Percentiles rank a stretch among this genome's conserved stretches.
Conservation (phyloP, 768 basidiomycete species). For the Phallus indusiatus region DNA sequence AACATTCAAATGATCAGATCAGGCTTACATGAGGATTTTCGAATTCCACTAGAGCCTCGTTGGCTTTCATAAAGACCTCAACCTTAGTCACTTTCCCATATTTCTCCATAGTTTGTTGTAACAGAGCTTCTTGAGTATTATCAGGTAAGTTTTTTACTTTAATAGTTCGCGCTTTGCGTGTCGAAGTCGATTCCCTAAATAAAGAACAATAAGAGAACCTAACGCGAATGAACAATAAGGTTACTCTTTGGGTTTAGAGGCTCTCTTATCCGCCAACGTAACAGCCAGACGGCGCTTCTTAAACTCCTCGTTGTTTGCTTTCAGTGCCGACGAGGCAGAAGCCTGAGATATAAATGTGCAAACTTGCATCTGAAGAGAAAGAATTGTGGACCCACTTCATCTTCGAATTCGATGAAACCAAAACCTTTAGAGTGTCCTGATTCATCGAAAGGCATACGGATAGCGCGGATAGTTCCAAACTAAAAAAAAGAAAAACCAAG, state of each 20-base stretch:
- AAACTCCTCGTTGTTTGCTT: constrained; percentile 78
- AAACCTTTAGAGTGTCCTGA: constrained; percentile 71
- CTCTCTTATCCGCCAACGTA: constrained; percentile 71
- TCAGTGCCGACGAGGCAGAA: constrained; percentile 60
- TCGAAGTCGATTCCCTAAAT: constrained; percentile 32
- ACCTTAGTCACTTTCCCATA: constrained; percentile 59
- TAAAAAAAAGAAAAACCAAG: constrained; percentile 22
- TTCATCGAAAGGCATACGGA: constrained; percentile 69
- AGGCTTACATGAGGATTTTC: constrained; percentile 27
- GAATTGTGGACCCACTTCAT: constrained; percentile 45
- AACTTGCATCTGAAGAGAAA: not conserved
- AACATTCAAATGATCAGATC: not conserved
- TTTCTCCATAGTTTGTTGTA: constrained; percentile 87
- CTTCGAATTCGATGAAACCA: constrained; percentile 86
- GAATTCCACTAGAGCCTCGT: constrained; percentile 32
- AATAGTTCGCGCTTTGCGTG: constrained; percentile 61
- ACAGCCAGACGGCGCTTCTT: constrained; percentile 88
- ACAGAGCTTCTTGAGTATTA: constrained; percentile 76
- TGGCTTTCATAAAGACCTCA: constrained; percentile 55
- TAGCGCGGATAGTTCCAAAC: constrained; percentile 77
- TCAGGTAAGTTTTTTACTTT: constrained; percentile 67
- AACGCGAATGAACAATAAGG: not conserved
- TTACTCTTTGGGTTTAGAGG: constrained; percentile 37
- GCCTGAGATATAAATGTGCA: constrained; percentile 31
- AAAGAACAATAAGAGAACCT: not conserved